These are phyloP conservation scores for Trichomonas gallinae DNA, from an alignment of 208 protist species.

Conservation along the genomic window DNA sequence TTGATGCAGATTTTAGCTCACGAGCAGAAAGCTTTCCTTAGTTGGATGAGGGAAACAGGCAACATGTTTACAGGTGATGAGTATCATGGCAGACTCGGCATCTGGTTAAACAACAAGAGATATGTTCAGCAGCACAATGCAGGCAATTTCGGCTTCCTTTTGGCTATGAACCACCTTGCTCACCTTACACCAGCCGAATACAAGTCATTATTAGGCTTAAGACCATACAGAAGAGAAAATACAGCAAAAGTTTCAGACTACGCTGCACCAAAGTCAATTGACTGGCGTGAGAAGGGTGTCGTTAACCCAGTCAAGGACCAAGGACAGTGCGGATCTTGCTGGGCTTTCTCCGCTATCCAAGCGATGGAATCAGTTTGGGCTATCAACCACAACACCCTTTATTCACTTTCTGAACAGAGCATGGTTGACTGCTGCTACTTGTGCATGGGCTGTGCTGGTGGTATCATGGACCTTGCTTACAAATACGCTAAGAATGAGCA, in stretches of 20 bases:
- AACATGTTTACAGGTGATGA: not conserved
- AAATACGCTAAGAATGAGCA: slow-evolving; percentile 32
- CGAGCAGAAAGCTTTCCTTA: not conserved
- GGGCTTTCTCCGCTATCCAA: slow-evolving; percentile 23
- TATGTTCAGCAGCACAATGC: not conserved
- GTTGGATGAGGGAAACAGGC: not conserved
- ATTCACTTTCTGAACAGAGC: slow-evolving; percentile 28
- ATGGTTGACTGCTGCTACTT: slow-evolving; percentile 9
- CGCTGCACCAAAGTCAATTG: not conserved
- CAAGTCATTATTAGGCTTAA: too few relatives aligned
- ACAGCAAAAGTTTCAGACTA: too few relatives aligned
- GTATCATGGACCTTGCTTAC: slow-evolving; percentile 28
- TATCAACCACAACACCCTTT: not conserved
- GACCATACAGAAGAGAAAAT: too few relatives aligned
- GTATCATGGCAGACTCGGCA: not conserved
- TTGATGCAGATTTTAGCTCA: not conserved
- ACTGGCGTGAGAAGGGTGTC: slow-evolving; percentile 28
- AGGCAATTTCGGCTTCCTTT: too few relatives aligned
- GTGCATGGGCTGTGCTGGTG: slow-evolving; percentile 36
- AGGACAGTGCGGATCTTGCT: slow-evolving; percentile 28
- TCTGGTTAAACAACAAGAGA: not conserved
- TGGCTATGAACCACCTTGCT: too few relatives aligned
- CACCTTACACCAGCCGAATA: too few relatives aligned
- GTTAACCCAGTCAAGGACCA: slow-evolving; percentile 33
- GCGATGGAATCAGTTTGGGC: slow-evolving; percentile 13